Evolutionary conservation across 352 stramenopile genomes (phyloP).

Genomic region (Aphanomyces astaci): DNA sequence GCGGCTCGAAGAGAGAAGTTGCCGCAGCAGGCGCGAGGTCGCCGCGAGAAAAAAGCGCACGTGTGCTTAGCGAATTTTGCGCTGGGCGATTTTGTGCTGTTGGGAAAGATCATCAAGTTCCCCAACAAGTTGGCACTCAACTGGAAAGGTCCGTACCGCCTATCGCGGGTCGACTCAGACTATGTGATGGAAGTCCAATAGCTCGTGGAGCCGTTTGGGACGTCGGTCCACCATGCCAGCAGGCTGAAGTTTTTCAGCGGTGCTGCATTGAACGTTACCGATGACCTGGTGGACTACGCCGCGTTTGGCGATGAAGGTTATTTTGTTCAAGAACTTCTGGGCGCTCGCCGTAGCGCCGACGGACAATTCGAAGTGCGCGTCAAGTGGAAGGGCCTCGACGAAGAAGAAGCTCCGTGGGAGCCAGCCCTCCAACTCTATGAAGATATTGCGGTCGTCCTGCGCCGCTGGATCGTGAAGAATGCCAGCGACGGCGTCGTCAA

Average conservation of each 20-base stretch:
- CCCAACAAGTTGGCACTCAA: constrained; percentile 17
- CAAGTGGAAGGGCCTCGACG: constrained; percentile 16
- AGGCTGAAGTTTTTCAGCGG: constrained; percentile 4
- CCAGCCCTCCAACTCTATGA: not conserved
- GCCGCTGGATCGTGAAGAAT: constrained; percentile 20
- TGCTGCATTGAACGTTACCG: not conserved
- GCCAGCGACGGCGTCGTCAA: no score
- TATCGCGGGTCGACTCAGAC: not conserved
- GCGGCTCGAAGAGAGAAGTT: not conserved
- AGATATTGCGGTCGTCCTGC: constrained; percentile 8
- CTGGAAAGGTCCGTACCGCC: constrained; percentile 6
- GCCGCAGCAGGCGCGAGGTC: not conserved
- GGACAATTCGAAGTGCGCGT: constrained; percentile 16
- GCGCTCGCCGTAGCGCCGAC: not conserved
- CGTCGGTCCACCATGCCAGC: constrained; percentile 7
- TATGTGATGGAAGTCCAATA: constrained; percentile 18
- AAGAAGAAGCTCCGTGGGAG: constrained; percentile 4
- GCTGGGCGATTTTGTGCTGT: constrained; percentile 20
- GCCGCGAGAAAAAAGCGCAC: not conserved
- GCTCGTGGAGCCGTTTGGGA: not conserved
- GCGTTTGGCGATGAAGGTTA: constrained; percentile 16
- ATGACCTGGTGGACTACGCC: not conserved
- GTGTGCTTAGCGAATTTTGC: constrained; percentile 13
- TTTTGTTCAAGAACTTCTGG: constrained; percentile 10
- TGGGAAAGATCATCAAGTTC: constrained; percentile 9